Conservation (phyloP, 2,329 filamentous ascomycete species). For the Neofusicoccum sp. region DNA sequence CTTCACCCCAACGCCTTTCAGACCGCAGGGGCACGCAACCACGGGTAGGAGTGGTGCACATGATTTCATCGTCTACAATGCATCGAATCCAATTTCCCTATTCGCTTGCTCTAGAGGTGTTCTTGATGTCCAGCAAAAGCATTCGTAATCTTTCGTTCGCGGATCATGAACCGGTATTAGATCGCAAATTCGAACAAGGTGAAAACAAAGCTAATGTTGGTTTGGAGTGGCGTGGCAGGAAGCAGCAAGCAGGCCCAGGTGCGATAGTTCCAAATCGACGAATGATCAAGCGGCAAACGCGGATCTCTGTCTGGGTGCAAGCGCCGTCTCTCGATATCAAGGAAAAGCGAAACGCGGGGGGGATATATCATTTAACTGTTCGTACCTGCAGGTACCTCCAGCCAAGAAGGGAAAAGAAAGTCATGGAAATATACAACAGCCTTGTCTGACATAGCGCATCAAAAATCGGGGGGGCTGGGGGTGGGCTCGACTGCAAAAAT, state of each 20-base stretch:
- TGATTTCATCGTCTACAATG: too few relatives aligned
- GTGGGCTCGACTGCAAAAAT: too few relatives aligned
- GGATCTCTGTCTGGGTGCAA: not conserved
- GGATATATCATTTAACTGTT: slow-evolving; percentile 15
- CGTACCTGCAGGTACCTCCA: slow-evolving; percentile 10
- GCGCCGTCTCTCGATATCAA: not conserved
- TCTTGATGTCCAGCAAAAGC: too few relatives aligned
- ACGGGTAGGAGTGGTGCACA: too few relatives aligned
- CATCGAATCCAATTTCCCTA: too few relatives aligned
- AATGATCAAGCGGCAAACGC: not conserved
- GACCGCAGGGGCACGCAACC: too few relatives aligned
- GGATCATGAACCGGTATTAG: too few relatives aligned
- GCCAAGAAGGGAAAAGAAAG: slow-evolving; percentile 8
- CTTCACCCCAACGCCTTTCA: too few relatives aligned
- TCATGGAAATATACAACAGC: slow-evolving; percentile 12
- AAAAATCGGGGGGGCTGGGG: not conserved
- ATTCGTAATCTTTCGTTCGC: too few relatives aligned
- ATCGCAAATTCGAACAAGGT: too few relatives aligned
- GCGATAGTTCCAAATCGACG: not conserved
- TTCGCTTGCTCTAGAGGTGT: too few relatives aligned
- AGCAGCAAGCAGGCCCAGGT: not conserved
- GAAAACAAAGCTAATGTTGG: too few relatives aligned
- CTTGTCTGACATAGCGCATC: not conserved
- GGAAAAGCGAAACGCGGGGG: slow-evolving; percentile 3
- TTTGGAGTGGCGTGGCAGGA: not conserved